These are phyloP conservation scores for Myriosclerotinia curreyana DNA, from an alignment of 2,329 filamentous ascomycete genomes.

Conservation along the genomic window DNA sequence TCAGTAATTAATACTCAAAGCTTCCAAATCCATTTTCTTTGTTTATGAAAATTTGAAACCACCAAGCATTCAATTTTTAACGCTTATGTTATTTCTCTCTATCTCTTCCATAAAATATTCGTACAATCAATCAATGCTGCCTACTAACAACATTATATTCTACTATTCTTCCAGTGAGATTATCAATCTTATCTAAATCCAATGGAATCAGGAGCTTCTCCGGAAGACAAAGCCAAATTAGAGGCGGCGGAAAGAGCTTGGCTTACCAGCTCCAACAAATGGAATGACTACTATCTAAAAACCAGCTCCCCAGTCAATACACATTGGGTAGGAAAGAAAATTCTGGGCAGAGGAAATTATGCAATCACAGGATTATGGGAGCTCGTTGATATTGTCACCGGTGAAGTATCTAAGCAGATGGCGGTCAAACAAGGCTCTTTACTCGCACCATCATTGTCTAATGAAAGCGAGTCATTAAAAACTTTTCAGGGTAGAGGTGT, in stretches of 20 bases:
- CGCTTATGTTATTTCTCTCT: neutral
- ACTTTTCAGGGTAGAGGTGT: neutral
- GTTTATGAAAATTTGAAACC: too few relatives aligned
- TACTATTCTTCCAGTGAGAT: neutral
- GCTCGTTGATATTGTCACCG: neutral
- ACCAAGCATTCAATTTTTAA: neutral
- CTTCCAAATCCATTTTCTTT: neutral
- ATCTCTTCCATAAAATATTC: neutral
- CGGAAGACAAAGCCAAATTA: neutral
- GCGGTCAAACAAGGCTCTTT: neutral
- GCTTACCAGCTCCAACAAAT: neutral
- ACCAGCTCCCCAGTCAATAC: neutral
- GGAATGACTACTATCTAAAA: neutral
- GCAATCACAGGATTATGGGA: neutral
- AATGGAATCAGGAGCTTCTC: neutral
- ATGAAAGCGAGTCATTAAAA: neutral
- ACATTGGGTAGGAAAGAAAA: neutral
- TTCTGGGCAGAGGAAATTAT: neutral
- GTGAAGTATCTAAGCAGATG: neutral
- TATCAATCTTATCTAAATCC: neutral
- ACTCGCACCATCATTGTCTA: neutral
- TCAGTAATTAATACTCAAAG: too few relatives aligned
- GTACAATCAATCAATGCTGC: neutral
- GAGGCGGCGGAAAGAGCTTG: neutral
- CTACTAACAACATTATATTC: neutral